Base-by-base conservation (phyloP, 305 asterid species). In the Fraxinus xanthoxyloides region DNA sequence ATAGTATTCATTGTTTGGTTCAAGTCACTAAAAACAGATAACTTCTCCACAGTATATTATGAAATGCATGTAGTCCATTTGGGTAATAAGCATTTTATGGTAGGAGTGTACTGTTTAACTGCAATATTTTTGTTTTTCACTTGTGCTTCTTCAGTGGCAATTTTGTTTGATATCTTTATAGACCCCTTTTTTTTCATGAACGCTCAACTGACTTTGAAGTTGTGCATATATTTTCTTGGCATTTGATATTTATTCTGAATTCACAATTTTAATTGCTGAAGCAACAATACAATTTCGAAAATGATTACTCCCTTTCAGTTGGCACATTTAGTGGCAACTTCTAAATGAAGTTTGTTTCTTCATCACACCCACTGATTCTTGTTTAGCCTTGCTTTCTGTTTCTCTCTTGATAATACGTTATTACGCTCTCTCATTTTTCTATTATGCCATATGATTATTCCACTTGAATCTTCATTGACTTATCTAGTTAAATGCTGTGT, bases 371-470 rank as follows among this genome's bases (percentile, higher is more conserved):
- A 31, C 21, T 10, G 1, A 19, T 70, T 70, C 43, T 63, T 31
- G 75, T 17, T 70, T 70, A 12, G n/a, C 31, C 21, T 67, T 24
- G 35, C n/a, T 26, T 26, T 26, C 36, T 54, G 63, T 54, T 51
- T 51, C 63, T 54, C 24, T 54, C 24, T 54, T 54, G 63, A 54
- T 54, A 54, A n/a, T 4, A 28, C 10, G 3, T 13, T 23, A 31
- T 30, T 69, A 30, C 23, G 31, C 9, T 31, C 12, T 30, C 40
- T 28, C 40, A 69, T 13, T 69, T 26, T 69, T 28, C 23, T 30
- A 34, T 69, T 30, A 40, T 38, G 9, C 76, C 67, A 65, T 67
- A 63, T 79, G 30, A 67, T 70, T n/a, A 8, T 79, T 79, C 30
- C 73, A 67, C 73, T 24, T 5, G 73, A 67, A 67, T 67, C 73